Base-by-base conservation (phyloP, 1,284 basidiomycete genomes). In the Moesziomyces aphidis region DNA sequence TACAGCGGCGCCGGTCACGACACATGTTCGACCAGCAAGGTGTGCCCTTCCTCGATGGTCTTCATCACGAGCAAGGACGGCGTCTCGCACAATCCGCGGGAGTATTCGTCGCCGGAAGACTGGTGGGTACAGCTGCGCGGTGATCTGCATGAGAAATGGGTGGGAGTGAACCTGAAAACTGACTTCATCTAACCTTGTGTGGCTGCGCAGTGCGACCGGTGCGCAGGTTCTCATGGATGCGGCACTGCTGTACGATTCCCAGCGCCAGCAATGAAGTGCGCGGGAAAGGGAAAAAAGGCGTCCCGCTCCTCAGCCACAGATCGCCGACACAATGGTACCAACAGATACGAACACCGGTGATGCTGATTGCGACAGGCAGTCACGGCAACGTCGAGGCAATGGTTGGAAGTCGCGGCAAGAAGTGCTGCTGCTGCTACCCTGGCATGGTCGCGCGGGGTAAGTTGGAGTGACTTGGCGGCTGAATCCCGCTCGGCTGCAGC, bases 191-290 rank as follows among this genome's bases (percentile, higher is more conserved):
- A 17, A 49, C 9, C 54, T 8, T 23, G 19, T 42, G 44, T 54
- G 34, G 47, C 43, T 24, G 45, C 43, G 34, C 59, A 71, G 64
- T 42, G 65, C 69, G 19, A 73, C 69, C 9, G 73, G 73, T 5
- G 73, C 73, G 21, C 69, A 76, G 52, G 65, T 76, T 31, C 45
- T 76, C 28, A 66, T 76, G 57, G 73, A 73, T 24, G 69, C 73
- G 21, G 61, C 63, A 4, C 61, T 76, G 49, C 36, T 61, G 13
- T 73, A 68, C 59, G 73, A 76, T 26, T 44, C 68, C 23, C 65
- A 61, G 21, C 57, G 68, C 15, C 24, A 54, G 17, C 39, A 42
- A 42, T 42, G 39, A 42, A 42, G 39, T 42, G 31, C 8, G 31
- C 10, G 31, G 31, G 10, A 34, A 24, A 5, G 23, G 1, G 1